Evolutionary conservation across 352 stramenopile species (phyloP), one percentile per base, ranked within the genome.

Genomic region (Phytopythium kandeliae): DNA sequence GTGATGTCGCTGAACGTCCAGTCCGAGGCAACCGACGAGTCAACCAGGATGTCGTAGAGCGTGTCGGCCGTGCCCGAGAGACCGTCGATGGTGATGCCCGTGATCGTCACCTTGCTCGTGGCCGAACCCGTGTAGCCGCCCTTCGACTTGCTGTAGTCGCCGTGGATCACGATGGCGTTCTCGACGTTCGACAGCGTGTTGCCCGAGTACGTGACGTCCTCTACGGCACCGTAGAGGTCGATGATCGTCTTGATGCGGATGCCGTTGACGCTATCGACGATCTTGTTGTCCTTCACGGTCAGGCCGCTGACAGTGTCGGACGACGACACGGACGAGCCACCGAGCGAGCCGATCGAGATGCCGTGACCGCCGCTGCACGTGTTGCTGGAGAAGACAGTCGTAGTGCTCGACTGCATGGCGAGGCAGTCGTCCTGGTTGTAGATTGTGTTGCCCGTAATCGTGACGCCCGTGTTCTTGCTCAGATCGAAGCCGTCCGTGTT

Each of bases 401-500:
- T 57, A 54, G 43, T 62, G 41, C 50, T 71, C n/a, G 53, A 67
- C 54, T 65, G 65, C 66, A 58, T 71, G 52, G 44, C 65, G 24
- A 64, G 28, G 28, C 59, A 63, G 48, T 62, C 54, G 40, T 67
- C 59, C 37, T 67, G 61, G 47, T 71, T 71, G 36, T 61, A 48
- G 33, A 68, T 33, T 26, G 52, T 46, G 50, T 53, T 33, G 25
- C 57, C 24, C 0, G 49, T 48, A 49, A 72, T 72, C 4, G 51
- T 64, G 24, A 72, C 38, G 45, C 51, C 43, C 36, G 51, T 44
- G 51, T 65, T 63, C 6, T 21, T 17, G 51, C 54, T 55, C 15
- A 71, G 26, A 15, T 67, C 58, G 28, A 71, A 71, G 51, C 53
- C 65, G 48, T 68, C 65, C 45, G 65, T 69, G 48, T 74, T 74